A percentile compares a stretch with the other conserved stretches of the same genome.
These are phyloP conservation scores for Geotrichum europaeum DNA, from an alignment of 1,139 yeast species.

Conservation along the genomic window DNA sequence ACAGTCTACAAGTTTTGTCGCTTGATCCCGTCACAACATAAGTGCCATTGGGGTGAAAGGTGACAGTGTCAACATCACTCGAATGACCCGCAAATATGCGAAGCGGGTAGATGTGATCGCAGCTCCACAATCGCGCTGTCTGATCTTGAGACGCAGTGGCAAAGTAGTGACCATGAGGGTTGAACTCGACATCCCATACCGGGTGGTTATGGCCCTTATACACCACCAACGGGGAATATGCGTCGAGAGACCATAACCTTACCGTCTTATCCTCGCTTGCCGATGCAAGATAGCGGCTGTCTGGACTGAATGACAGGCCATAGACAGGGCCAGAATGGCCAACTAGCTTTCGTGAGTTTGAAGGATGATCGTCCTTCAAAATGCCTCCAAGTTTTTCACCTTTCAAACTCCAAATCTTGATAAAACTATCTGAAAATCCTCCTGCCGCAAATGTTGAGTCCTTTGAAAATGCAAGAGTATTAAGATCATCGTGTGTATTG, in stretches of 20 bases:
- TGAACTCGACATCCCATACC: slow-evolving; percentile 93
- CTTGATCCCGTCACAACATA: slow-evolving; percentile 92
- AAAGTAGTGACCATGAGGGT: slow-evolving; percentile 95
- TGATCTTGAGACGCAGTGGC: slow-evolving; percentile 97
- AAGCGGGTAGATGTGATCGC: slow-evolving; percentile 94
- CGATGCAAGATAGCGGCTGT: slow-evolving; percentile 71
- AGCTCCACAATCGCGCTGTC: slow-evolving; percentile 96
- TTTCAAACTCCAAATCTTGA: slow-evolving; percentile 87
- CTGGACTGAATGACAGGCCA: slow-evolving; percentile 87
- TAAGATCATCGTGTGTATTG: slow-evolving; percentile 83
- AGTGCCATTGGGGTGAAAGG: slow-evolving; percentile 93
- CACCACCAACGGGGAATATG: slow-evolving; percentile 82
- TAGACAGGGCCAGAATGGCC: slow-evolving; percentile 96
- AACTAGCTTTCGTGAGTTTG: slow-evolving; percentile 52
- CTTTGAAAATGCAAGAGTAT: slow-evolving; percentile 76
- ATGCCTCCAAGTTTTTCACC: slow-evolving; percentile 75
- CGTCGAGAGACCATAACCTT: slow-evolving; percentile 89
- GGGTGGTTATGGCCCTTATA: slow-evolving; percentile 96
- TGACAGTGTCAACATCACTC: slow-evolving; percentile 91
- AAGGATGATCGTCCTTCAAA: slow-evolving; percentile 50
- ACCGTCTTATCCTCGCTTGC: slow-evolving; percentile 90
- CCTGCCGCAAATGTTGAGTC: slow-evolving; percentile 87
- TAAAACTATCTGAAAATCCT: slow-evolving; percentile 87
- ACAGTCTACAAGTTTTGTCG: slow-evolving; percentile 94
- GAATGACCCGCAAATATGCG: slow-evolving; percentile 96